Conservation (phyloP, 345 rosid species). For the Moricandia moricandioides region DNA sequence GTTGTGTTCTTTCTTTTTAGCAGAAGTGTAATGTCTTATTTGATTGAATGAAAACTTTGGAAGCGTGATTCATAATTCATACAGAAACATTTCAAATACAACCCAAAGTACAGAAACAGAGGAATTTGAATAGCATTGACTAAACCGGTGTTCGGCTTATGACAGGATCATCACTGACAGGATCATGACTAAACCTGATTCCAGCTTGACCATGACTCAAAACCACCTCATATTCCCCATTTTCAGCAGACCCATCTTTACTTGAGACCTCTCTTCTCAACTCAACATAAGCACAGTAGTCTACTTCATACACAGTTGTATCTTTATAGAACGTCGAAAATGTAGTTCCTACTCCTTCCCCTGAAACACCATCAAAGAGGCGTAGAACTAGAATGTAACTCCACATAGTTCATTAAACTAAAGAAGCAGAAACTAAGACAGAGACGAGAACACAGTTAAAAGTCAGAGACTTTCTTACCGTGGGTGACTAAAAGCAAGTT, state of each 20-base stretch:
- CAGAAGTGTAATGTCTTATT: neutral
- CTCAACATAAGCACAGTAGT: constrained; percentile 68
- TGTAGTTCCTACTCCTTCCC: constrained; percentile 84
- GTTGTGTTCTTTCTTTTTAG: neutral
- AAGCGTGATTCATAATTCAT: constrained; percentile 9
- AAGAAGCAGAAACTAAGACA: neutral
- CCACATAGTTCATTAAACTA: neutral
- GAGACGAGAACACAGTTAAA: neutral
- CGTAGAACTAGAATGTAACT: neutral
- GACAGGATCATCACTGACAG: constrained; percentile 18
- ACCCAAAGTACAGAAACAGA: constrained; percentile 29
- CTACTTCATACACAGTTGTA: constrained; percentile 54
- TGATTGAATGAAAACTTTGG: constrained; percentile 10
- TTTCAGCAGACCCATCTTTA: constrained; percentile 31
- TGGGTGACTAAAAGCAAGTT: constrained; percentile 82
- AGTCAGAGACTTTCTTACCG: constrained; percentile 44
- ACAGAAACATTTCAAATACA: constrained; percentile 23
- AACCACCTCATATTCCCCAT: constrained; percentile 57
- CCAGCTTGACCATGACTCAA: constrained; percentile 47
- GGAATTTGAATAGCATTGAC: neutral
- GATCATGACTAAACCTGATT: constrained; percentile 36
- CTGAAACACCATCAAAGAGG: constrained; percentile 36
- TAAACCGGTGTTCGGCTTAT: constrained; percentile 33
- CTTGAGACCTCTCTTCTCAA: constrained; percentile 50
- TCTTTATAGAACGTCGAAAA: constrained; percentile 58